Base-by-base conservation (phyloP, 441 rosid species). In the Eutrema salsugineum region DNA sequence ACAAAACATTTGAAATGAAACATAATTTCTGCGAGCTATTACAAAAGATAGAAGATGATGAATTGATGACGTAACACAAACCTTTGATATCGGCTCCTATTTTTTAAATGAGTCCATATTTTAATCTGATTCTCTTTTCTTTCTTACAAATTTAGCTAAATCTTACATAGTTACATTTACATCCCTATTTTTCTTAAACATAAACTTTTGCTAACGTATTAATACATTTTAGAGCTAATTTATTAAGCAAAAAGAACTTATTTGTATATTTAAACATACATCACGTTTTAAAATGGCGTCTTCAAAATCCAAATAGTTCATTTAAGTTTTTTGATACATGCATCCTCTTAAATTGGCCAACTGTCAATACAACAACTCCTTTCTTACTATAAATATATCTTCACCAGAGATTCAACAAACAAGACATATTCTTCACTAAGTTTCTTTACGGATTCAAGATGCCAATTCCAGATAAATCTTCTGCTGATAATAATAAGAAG, bases 301-400 rank as follows among this genome's bases (percentile, higher is more conserved):
- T 27, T 33, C 10, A 24, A 20, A 58, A 69, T 50, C 36, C 32
- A 49, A 30, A 9, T 40, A 39, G 14, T 10, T 19, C 4, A n/a
- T n/a, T n/a, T n/a, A n/a, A n/a, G n/a, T n/a, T n/a, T n/a, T n/a
- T n/a, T n/a, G n/a, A n/a, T n/a, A n/a, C n/a, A n/a, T n/a, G n/a
- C 51, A 66, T 66, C 67, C 15, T 66, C 68, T 50, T 73, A 66
- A 66, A 66, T 66, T 66, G 62, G 72, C 68, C 78, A 73, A 73
- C 78, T 73, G 78, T 73, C 46, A 59, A 33, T 16, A 72, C 78
- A 73, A 73, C 61, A 66, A 66, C 78, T 73, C 67, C 59, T 50
- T 49, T 53, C 44, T 48, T 57, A 40, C 32, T 73, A 66, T 73
- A 73, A 30, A 66, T 73, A 65, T 38, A 64, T 6, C 22, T 9